Evolutionary conservation across 345 rosid genomes (phyloP).

Genomic region (Abelmoschus esculentus): DNA sequence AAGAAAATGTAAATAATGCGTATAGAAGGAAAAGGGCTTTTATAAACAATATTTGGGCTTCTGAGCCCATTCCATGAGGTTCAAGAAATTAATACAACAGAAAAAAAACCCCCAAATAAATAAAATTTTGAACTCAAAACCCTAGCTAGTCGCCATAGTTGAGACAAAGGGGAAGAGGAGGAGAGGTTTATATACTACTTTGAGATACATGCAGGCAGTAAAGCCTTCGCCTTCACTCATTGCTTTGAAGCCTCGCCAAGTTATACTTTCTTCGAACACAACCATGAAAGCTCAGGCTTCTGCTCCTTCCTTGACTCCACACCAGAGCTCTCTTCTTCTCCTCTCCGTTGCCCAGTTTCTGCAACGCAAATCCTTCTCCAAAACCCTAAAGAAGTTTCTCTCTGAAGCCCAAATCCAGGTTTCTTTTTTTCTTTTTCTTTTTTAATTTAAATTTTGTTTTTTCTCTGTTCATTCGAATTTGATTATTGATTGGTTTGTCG

Average conservation of each 20-base stretch:
- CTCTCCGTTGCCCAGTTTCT: constrained; percentile 53
- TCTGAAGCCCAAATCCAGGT: constrained; percentile 64
- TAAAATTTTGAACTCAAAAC: background rate
- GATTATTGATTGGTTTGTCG: background rate
- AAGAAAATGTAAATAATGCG: no score
- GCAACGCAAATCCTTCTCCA: constrained; percentile 46
- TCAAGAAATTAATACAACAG: background rate
- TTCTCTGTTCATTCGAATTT: background rate
- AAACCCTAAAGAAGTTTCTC: constrained; percentile 60
- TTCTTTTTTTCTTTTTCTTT: background rate
- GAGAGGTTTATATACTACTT: background rate
- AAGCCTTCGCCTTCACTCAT: constrained; percentile 20
- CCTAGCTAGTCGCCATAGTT: background rate
- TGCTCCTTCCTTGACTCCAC: constrained; percentile 19
- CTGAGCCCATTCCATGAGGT: background rate
- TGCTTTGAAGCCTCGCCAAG: constrained; percentile 55
- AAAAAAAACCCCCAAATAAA: background rate
- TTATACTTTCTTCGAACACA: constrained; percentile 27
- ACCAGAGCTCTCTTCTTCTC: constrained; percentile 34
- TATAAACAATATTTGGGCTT: background rate
- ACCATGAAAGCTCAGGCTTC: constrained; percentile 16
- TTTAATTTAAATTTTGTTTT: background rate
- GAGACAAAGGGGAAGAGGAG: background rate
- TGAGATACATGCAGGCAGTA: background rate
- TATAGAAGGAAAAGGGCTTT: background rate